A percentile compares a stretch with the other conserved stretches of the same genome.
Evolutionary conservation across 2,329 filamentous ascomycete species (phyloP).

Genomic region (Alternaria conjuncta): DNA sequence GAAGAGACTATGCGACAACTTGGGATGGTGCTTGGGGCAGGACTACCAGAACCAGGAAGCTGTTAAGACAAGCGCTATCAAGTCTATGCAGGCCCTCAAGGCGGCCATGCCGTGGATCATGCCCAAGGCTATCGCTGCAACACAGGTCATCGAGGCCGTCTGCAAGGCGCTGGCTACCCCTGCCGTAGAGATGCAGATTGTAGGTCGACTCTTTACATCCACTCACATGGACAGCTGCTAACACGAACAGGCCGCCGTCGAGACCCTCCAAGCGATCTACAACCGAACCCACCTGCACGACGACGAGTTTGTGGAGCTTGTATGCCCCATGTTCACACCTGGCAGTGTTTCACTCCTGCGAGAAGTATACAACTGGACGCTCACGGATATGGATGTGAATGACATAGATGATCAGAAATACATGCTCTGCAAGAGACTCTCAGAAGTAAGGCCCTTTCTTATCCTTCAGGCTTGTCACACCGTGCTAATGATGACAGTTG

Average conservation of each 20-base stretch:
- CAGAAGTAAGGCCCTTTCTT: conserved; percentile 68
- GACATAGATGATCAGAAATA: conserved; percentile 93
- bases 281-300: conserved; percentile 74
- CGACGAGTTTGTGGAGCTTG: conserved; percentile 77
- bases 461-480: conserved; percentile 4
- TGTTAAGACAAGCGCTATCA: conserved; percentile 73
- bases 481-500: conserved; percentile 62
- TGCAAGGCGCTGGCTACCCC: conserved; percentile 49
- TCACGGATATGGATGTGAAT: conserved; percentile 76
- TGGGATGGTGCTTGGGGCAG: conserved; percentile 74
- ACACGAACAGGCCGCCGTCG: conserved; percentile 63
- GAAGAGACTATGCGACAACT: conserved; percentile 73
- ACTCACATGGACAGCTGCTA: conserved; percentile 13
- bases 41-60: conserved; percentile 70
- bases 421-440: conserved; percentile 88
- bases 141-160: conserved; percentile 47
- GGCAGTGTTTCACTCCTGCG: conserved; percentile 74
- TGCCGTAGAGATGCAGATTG: conserved; percentile 44
- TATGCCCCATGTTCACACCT: conserved; percentile 79
- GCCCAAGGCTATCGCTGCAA: conserved; percentile 75
- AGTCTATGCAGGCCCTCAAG: conserved; percentile 76
- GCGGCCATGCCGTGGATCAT: conserved; percentile 88
- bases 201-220: conserved; percentile 15
- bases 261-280: conserved; percentile 84
- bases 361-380: conserved; percentile 79